These are phyloP conservation scores for Mycena crocata DNA, from an alignment of 768 basidiomycete species.

Conservation along the genomic window DNA sequence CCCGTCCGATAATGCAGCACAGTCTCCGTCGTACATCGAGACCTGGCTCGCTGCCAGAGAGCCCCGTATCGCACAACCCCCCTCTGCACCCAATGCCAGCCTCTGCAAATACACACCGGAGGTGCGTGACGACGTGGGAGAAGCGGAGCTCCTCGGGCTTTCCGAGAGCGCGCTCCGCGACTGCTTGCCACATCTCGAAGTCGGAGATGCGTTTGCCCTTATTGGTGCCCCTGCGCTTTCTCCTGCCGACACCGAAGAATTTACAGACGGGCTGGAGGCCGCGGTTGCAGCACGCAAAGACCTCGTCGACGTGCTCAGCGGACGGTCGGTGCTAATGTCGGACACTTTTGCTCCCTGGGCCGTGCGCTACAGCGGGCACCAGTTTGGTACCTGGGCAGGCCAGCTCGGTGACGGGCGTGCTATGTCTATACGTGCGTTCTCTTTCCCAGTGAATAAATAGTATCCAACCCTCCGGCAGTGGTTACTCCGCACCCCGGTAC, in stretches of 20 bases:
- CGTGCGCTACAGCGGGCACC: conserved; percentile 91
- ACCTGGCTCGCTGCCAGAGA: conserved; percentile 80
- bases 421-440: conserved; percentile 72
- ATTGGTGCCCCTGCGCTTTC: conserved; percentile 72
- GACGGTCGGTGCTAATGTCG: conserved; percentile 77
- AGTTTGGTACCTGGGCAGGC: conserved; percentile 91
- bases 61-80: conserved; percentile 50
- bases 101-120: conserved; percentile 63
- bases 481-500: conserved; percentile 83
- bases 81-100: conserved; percentile 41
- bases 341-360: conserved; percentile 83
- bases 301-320: conserved; percentile 85
- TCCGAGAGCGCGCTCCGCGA: conserved; percentile 77
- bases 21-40: conserved; percentile 74
- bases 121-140: conserved; percentile 62
- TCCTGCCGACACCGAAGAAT: conserved; percentile 14
- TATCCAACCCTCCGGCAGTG: conserved; percentile 55
- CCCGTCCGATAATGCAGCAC: conserved; percentile 52
- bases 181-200: conserved; percentile 86
- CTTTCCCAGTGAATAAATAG: conserved; percentile 4
- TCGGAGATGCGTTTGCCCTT: conserved; percentile 82
- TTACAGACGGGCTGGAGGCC: conserved; percentile 37
- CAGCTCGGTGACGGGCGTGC: conserved; percentile 97
- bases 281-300: conserved; percentile 68
- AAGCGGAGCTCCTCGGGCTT: conserved; percentile 72